Evolutionary conservation across 2,329 filamentous ascomycete species (phyloP).

Genomic region (Biscogniauxia mediterranea): DNA sequence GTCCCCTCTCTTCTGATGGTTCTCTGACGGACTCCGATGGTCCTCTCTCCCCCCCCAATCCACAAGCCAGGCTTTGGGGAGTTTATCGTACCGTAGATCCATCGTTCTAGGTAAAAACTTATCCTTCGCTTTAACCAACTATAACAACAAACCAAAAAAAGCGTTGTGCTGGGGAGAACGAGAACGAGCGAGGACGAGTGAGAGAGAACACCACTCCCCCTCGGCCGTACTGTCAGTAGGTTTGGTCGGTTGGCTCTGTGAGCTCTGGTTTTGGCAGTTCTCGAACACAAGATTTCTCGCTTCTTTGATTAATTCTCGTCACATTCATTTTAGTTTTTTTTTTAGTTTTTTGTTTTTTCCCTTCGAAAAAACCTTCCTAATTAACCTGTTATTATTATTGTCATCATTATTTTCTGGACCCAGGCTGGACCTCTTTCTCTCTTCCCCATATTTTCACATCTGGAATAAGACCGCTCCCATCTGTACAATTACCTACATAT

Average conservation of each 20-base stretch:
- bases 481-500: neutral
- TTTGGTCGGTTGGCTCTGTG: neutral
- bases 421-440: constrained; percentile 12
- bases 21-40: no score
- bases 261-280: neutral
- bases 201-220: neutral
- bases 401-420: constrained; percentile 6
- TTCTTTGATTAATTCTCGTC: constrained; percentile 12
- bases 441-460: neutral
- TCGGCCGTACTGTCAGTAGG: neutral
- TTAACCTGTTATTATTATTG: neutral
- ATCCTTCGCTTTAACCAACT: neutral
- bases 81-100: neutral
- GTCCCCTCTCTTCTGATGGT: constrained; percentile 6
- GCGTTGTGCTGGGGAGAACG: no score
- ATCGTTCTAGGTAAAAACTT: neutral
- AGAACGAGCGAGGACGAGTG: no score
- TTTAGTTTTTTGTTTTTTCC: no score
- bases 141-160: neutral
- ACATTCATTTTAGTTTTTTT: neutral
- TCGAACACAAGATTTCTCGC: neutral
- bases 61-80: neutral
- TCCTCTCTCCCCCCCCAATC: neutral
- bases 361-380: neutral
- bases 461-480: neutral